Conservation (phyloP, 2,329 filamentous ascomycete genomes). For the Ceratocystis lukuohia region DNA sequence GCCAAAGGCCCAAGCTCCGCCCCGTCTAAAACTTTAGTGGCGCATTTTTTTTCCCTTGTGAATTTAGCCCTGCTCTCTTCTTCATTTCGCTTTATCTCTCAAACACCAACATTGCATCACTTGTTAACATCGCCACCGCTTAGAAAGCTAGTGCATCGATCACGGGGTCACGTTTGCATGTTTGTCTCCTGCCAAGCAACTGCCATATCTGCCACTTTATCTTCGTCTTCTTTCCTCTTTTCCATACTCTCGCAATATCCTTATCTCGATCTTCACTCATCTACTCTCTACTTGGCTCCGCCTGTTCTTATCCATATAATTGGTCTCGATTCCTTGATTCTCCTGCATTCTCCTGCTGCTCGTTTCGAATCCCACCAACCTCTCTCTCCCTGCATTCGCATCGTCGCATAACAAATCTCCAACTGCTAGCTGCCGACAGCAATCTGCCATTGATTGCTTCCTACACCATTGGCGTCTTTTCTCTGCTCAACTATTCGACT, state of each 20-base stretch:
- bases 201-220: not conserved
- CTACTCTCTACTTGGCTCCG: not conserved
- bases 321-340: not conserved
- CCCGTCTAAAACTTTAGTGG: slow-evolving; percentile 6
- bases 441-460: not conserved
- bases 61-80: not conserved
- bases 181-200: not conserved
- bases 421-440: not conserved
- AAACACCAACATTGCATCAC: not conserved
- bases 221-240: not conserved
- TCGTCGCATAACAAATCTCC: not conserved
- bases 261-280: not conserved
- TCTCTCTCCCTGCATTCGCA: slow-evolving; percentile 1
- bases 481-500: not conserved
- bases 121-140: not conserved
- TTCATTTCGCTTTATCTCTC: slow-evolving; percentile 1
- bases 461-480: not conserved
- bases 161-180: not conserved
- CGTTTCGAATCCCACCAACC: not conserved
- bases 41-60: slow-evolving; percentile 1
- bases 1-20: slow-evolving; percentile 4
- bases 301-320: not conserved
- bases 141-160: not conserved
- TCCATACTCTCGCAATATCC: not conserved
- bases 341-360: slow-evolving; percentile 4